These are phyloP conservation scores for Madurella mycetomatis DNA, from an alignment of 2,329 filamentous ascomycete species.

Conservation along the genomic window DNA sequence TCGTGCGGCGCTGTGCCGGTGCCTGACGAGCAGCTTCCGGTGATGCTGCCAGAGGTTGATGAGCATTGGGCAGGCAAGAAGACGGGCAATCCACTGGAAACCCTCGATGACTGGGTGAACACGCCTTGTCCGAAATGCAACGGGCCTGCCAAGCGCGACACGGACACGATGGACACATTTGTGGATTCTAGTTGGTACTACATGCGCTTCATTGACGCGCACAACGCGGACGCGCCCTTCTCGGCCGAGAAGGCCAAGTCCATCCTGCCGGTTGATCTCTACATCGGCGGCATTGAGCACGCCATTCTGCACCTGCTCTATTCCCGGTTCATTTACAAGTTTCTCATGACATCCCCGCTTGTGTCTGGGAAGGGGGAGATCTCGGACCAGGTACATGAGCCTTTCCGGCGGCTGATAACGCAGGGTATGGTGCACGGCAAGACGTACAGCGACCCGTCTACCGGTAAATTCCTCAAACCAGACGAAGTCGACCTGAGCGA, in stretches of 20 bases:
- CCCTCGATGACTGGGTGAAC: constrained; percentile 68
- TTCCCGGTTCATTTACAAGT: constrained; percentile 86
- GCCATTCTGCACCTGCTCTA: constrained; percentile 88
- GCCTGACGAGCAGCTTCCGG: constrained; percentile 69
- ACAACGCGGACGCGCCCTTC: constrained; percentile 59
- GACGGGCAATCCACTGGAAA: constrained; percentile 72
- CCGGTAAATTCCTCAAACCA: constrained; percentile 70
- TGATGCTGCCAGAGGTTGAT: constrained; percentile 66
- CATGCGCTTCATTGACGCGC: constrained; percentile 70
- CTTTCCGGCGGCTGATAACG: constrained; percentile 76
- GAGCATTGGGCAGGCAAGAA: constrained; percentile 64
- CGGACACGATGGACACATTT: constrained; percentile 95
- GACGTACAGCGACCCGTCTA: constrained; percentile 71
- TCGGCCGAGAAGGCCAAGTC: constrained; percentile 52
- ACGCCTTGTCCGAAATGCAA: constrained; percentile 71
- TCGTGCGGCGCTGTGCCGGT: constrained; percentile 77
- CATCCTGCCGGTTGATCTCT: constrained; percentile 75
- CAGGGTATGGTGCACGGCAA: constrained; percentile 93
- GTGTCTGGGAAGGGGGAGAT: constrained; percentile 38
- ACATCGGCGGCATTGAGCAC: constrained; percentile 85
- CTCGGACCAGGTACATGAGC: constrained; percentile 52
- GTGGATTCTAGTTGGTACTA: constrained; percentile 96
- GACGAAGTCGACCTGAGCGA: constrained; percentile 65
- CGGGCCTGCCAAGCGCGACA: constrained; percentile 70
- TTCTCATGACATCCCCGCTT: constrained; percentile 57